phyloP scores from a whole-genome alignment of 163 green algal genomes.

The Coccomyxa subellipsoidea region DNA sequence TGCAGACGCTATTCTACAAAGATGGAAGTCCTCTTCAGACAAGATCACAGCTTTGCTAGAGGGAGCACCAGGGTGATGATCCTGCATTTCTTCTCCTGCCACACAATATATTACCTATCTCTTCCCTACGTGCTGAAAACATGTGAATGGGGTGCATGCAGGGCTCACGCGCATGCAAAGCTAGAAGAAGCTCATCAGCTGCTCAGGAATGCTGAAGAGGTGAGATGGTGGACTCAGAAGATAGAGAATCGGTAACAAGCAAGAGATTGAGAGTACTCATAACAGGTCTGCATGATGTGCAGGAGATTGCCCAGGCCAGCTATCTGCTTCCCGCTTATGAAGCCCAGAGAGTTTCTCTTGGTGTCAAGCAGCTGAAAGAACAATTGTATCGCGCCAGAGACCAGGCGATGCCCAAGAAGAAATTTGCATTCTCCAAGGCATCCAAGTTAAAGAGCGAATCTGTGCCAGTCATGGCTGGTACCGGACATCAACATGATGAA shows the following conservation, averaged over 20 bases:
- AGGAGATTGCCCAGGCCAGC: background rate
- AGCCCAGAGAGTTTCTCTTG: background rate
- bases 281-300: background rate
- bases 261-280: background rate
- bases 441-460: background rate
- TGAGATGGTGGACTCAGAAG: no score
- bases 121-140: background rate
- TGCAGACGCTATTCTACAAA: background rate
- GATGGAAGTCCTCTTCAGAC: background rate
- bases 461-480: no score
- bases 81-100: background rate
- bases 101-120: background rate
- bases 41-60: background rate
- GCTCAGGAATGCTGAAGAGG: background rate
- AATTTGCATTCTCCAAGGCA: background rate
- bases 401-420: background rate
- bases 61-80: background rate
- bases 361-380: background rate
- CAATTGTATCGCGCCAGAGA: background rate
- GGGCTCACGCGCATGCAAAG: background rate
- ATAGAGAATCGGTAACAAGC: no score
- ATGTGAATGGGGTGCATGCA: background rate
- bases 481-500: background rate
- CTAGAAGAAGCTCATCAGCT: background rate
- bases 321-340: background rate